Evolutionary conservation across 805 yeast species (phyloP).

Genomic region (Candida sakaeoensis): DNA sequence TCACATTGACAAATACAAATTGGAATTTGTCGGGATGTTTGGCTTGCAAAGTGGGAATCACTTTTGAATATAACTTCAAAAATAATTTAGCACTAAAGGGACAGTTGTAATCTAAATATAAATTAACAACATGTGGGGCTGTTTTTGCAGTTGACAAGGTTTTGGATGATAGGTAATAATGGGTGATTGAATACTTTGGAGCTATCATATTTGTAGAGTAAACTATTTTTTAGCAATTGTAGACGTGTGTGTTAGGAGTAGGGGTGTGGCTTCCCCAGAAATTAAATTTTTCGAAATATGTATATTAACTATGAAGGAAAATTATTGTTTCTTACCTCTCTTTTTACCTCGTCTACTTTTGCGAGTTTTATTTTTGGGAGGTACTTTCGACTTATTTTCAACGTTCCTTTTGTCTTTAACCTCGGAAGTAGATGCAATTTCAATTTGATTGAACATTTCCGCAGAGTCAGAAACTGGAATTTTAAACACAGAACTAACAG

Average conservation of each 20-base stretch:
- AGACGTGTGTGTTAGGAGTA: too few species aligned
- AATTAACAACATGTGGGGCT: slow-evolving; percentile 47
- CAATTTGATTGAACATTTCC: background rate
- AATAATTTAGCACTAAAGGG: slow-evolving; percentile 68
- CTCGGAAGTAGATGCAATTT: too few species aligned
- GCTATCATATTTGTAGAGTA: too few species aligned
- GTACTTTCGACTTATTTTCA: too few species aligned
- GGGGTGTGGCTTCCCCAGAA: too few species aligned
- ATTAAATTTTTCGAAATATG: too few species aligned
- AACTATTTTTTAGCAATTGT: too few species aligned
- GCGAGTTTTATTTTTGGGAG: too few species aligned
- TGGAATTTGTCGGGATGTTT: slow-evolving; percentile 50
- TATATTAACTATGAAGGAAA: too few species aligned
- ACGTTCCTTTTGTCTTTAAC: too few species aligned
- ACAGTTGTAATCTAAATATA: slow-evolving; percentile 75
- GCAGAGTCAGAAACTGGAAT: background rate
- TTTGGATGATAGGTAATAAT: slow-evolving; percentile 24
- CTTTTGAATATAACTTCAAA: slow-evolving; percentile 47
- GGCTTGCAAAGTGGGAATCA: slow-evolving; percentile 50
- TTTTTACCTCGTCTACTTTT: too few species aligned
- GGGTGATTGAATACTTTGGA: slow-evolving; percentile 39
- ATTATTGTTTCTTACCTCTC: too few species aligned
- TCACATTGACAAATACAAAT: slow-evolving; percentile 63
- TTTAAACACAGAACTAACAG: slow-evolving; percentile 2
- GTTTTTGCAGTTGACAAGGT: slow-evolving; percentile 17